Evolutionary conservation across 2,329 filamentous ascomycete genomes (phyloP).

Genomic region (Leptodontidium sp.): DNA sequence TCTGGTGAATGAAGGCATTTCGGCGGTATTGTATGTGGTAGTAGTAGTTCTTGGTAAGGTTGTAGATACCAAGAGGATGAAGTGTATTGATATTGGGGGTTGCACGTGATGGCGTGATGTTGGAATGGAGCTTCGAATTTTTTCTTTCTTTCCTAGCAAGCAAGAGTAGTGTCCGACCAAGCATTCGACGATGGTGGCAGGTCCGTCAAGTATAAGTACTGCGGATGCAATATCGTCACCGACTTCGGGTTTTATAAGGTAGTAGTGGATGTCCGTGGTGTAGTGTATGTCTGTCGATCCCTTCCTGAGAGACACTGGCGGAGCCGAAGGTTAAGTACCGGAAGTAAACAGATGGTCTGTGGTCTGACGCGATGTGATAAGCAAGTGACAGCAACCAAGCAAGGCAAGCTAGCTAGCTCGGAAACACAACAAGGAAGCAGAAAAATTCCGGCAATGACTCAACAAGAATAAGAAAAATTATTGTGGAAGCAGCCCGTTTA

Average conservation of each 20-base stretch:
- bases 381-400: background rate
- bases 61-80: background rate
- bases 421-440: background rate
- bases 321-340: constrained; percentile 13
- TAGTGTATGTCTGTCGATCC: constrained; percentile 8
- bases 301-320: background rate
- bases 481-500: background rate
- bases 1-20: constrained; percentile 17
- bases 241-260: constrained; percentile 16
- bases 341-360: constrained; percentile 16
- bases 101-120: constrained; percentile 5
- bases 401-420: background rate
- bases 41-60: background rate
- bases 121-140: background rate
- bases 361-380: background rate
- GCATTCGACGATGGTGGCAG: background rate
- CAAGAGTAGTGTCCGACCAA: background rate
- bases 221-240: constrained; percentile 1
- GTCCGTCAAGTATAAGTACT: constrained; percentile 13
- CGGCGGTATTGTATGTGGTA: background rate
- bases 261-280: background rate
- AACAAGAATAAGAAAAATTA: background rate
- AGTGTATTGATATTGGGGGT: background rate
- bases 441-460: constrained; percentile 11
- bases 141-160: too few relatives aligned